Base-by-base conservation (phyloP, 1,284 basidiomycete genomes). In the Inonotus hispidus region DNA sequence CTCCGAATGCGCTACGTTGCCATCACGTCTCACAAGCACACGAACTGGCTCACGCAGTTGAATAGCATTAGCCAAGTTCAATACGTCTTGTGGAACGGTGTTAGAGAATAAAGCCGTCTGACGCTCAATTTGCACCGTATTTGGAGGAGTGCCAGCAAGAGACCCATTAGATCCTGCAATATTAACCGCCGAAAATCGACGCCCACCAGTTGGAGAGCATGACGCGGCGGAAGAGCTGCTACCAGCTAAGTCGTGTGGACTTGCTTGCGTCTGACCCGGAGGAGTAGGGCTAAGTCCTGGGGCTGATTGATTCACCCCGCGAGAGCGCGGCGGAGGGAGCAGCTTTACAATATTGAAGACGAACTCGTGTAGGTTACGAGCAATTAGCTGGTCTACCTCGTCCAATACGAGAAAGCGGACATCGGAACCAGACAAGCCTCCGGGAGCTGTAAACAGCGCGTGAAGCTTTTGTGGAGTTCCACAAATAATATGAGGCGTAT, bases 101-200 rank as follows among this genome's bases (percentile, higher is more conserved):
- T 95, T 95, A 27, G 93, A 96, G 75, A 98, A 98, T 19, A 99
- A 82, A 39, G 95, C 96, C 3, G 95, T 97, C 74, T 99, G 97
- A 7, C 96, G 85, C 68, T 97, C 95, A 38, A 87, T 80, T 11
- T 71, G 72, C 21, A 72, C 65, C 8, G 74, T 70, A 38, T 75
- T 53, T n/a, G 63, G 11, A 13, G 58, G 7, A 52, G 16, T 58
- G 27, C 73, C 71, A 19, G 66, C 64, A 54, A 69, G 66, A 27
- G 69, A 61, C 27, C 78, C 71, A 43, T 71, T 72, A 10, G 73
- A 71, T 57, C 67, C 50, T 16, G 82, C 77, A 14, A 76, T 56
- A 45, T 50, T 74, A 25, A 84, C 73, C 41, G 79, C 69, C 43
- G 88, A 89, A 68, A 86, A 82, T 67, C 84, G 79, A 66, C 85